phyloP scores from a whole-genome alignment of 805 yeast genomes.

The Lachancea kluyveri region DNA sequence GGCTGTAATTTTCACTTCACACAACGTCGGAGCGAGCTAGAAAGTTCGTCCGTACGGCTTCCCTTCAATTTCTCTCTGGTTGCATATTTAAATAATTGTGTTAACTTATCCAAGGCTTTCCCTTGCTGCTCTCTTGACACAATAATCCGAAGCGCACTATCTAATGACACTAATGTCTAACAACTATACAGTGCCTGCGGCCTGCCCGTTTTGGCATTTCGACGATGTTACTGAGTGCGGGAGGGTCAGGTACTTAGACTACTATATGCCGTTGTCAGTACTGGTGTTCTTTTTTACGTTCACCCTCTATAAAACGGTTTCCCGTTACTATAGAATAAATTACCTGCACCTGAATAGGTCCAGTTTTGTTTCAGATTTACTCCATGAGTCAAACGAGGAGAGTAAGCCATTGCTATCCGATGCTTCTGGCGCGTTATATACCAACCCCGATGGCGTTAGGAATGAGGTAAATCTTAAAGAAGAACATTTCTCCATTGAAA shows the following conservation, averaged over 20 bases:
- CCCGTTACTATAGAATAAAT: conserved; percentile 18
- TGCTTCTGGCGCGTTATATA: conserved; percentile 7
- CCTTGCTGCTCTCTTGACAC: too few relatives aligned
- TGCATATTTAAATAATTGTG: too few relatives aligned
- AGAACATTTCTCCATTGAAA: conserved; percentile 60
- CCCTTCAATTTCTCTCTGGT: too few relatives aligned
- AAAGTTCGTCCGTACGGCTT: too few relatives aligned
- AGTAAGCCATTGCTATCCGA: conserved; percentile 18
- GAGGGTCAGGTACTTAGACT: conserved; percentile 36
- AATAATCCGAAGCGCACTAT: neutral
- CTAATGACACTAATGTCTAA: conserved; percentile 1
- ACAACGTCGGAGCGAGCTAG: too few relatives aligned
- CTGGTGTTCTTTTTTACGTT: conserved; percentile 7
- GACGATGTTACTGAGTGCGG: conserved; percentile 57
- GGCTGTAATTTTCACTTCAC: too few relatives aligned
- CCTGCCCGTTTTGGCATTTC: conserved; percentile 41
- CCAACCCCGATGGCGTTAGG: conserved; percentile 7
- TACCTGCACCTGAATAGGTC: conserved; percentile 12
- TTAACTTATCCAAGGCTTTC: too few relatives aligned
- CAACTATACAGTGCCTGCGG: neutral
- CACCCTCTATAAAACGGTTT: conserved; percentile 12
- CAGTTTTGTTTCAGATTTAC: conserved; percentile 17
- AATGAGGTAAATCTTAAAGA: conserved; percentile 33
- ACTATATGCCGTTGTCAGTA: conserved; percentile 20
- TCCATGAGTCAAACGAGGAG: conserved; percentile 14